Percentiles rank a stretch among this genome's conserved stretches.
Evolutionary conservation across 2,329 filamentous ascomycete species (phyloP).

Genomic region (Fusarium domesticum): DNA sequence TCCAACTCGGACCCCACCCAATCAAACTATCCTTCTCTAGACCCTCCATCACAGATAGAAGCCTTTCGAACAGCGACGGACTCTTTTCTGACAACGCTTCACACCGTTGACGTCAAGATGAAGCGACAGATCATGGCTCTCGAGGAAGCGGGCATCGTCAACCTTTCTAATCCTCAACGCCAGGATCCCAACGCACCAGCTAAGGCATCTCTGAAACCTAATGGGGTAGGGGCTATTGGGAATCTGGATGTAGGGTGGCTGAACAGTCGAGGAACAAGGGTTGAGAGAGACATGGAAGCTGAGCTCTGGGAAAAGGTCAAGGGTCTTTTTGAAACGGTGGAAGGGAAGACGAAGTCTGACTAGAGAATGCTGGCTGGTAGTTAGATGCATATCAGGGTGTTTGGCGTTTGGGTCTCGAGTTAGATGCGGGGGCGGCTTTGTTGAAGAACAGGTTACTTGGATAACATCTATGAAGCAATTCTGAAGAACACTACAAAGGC

Average conservation of each 20-base stretch:
- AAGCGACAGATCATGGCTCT: constrained; percentile 67
- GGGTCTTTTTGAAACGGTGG: constrained; percentile 36
- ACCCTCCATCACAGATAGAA: constrained; percentile 50
- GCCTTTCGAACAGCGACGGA: constrained; percentile 59
- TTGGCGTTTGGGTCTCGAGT: too few relatives aligned
- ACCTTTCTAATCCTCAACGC: constrained; percentile 39
- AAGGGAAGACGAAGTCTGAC: constrained; percentile 14
- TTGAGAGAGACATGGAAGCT: constrained; percentile 78
- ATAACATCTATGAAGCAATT: too few relatives aligned
- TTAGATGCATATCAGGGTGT: not conserved
- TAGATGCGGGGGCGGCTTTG: too few relatives aligned
- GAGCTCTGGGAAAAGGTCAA: constrained; percentile 64
- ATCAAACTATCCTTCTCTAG: constrained; percentile 30
- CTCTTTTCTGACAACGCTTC: constrained; percentile 70
- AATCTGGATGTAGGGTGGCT: constrained; percentile 81
- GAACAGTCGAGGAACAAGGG: constrained; percentile 79
- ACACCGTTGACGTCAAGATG: constrained; percentile 70
- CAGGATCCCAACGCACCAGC: constrained; percentile 37
- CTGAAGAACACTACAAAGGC: too few relatives aligned
- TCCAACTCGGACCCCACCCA: constrained; percentile 13
- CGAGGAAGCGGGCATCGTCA: constrained; percentile 76
- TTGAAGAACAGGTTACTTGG: too few relatives aligned
- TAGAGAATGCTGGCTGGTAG: constrained; percentile 1
- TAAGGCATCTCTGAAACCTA: constrained; percentile 48
- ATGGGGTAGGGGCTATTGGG: constrained; percentile 54